Evolutionary conservation across 2,329 filamentous ascomycete species (phyloP).

Genomic region (Coniochaeta ligniaria): DNA sequence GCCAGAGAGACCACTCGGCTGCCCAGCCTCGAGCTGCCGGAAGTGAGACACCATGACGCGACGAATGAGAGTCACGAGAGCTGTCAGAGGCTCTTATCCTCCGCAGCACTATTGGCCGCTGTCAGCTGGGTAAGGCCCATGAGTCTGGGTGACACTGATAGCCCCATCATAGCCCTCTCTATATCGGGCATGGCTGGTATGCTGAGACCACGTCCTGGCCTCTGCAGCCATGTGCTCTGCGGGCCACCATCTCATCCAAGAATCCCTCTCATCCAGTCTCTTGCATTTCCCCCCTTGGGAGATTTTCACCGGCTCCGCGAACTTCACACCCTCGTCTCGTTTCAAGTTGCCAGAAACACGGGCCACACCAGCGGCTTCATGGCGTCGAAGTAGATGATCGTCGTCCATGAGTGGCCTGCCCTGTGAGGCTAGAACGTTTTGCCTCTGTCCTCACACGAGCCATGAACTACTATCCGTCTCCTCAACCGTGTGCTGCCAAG

Average conservation of each 20-base stretch:
- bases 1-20: no score
- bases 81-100: not conserved
- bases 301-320: not conserved
- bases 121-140: conserved; percentile 1
- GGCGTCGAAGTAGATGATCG: not conserved
- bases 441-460: not conserved
- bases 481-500: not conserved
- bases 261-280: not conserved
- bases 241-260: not conserved
- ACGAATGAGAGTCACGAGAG: not conserved
- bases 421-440: not conserved
- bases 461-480: not conserved
- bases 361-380: not conserved
- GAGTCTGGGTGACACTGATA: not conserved
- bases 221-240: not conserved
- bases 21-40: not conserved
- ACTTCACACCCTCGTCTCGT: not conserved
- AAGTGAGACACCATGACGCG: not conserved
- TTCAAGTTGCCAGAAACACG: not conserved
- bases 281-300: not conserved
- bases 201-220: not conserved
- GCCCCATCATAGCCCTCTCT: not conserved
- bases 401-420: not conserved
- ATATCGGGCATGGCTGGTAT: not conserved
- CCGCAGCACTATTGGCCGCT: not conserved